Evolutionary conservation across 2,329 filamentous ascomycete genomes (phyloP), one percentile per base, ranked within the genome.

Genomic region (Clonostachys byssicola): DNA sequence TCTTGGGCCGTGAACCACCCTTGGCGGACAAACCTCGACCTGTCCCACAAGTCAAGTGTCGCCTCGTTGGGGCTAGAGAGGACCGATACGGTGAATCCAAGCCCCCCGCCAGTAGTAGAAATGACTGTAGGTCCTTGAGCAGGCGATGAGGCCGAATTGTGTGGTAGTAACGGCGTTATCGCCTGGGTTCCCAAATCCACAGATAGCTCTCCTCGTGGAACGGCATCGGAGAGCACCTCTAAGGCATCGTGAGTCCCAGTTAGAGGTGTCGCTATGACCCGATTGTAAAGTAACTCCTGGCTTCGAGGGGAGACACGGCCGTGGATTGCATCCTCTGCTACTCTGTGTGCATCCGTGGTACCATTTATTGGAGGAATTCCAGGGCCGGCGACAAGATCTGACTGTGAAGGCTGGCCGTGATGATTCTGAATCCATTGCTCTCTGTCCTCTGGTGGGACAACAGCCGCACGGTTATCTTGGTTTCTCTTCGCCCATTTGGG

Each of bases 1-100:
- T 58, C 56, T 46, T 58, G 56, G 2, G 53, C 56, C 0, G 56
- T 58, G 12, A 58, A 58, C 49, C 53, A 58, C 3, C 56, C 56
- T 38, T 58, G 54, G 1, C 56, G 52, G 5, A 58, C 55, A 12
- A 59, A 57, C 4, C 56, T 53, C 34, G 55, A 53, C 40, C 53
- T 59, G 35, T 59, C 56, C 53, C 55, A 56, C 23, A 59, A 35
- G 20, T 57, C 52, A 4, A 60, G 52, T 16, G 43, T 50, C 6
- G 42, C 46, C 23, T 58, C 56, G 3, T 48, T 45, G 1, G 56
- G 53, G 14, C 56, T 49, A 2, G 56, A 58, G 5, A 58, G 44
- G 7, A 34, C 20, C n/a, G 63, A 44, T n/a, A 44, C 42, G 13
- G 23, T 30, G 18, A 44, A 30, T 30, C 23, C 23, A 30, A 30